Evolutionary conservation across 768 basidiomycete species (phyloP), one percentile per base, ranked within the genome.

Genomic region (Dioszegia aurantiaca): DNA sequence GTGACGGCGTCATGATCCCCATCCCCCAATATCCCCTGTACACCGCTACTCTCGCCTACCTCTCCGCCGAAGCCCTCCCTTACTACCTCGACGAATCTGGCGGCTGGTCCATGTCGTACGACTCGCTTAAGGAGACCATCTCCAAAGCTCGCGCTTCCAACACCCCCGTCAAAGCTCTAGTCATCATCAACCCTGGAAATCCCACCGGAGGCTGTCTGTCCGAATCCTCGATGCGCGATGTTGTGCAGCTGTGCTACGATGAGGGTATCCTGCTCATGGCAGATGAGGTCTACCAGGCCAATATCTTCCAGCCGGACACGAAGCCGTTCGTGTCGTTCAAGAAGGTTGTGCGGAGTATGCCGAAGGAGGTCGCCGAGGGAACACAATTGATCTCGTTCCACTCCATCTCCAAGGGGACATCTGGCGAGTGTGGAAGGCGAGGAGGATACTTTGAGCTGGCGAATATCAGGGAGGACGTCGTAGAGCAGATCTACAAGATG

Each of bases 21-120:
- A 98, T 99, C 62, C 94, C 94, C 1, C 94, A 99, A 79, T 98
- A 99, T 76, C 94, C 94, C 1, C 82, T 99, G 11, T 99, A 99
- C 78, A 97, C 93, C 36, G 94, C 94, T 30, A 85, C 92, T 1
- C 85, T 99, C 48, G 89, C 94, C 1, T 87, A 91, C 68, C 84
- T 83, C 74, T 81, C 82, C 43, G 93, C 92, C n/a, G 79, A 82
- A 4, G 80, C 89, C 0, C 79, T 97, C 40, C 89, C 91, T 0
- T 99, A 98, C 78, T 84, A 88, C 77, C 87, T 98, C 19, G 85
- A 90, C 64, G 93, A 95, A 77, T 69, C 82, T 1, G 78, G 83
- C 1, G 87, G 78, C 21, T 99, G 94, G 94, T 83, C 87, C 6
- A 90, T 92, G 17, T 86, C 87, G 45, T 80, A 85, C 39, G 72